A percentile compares a stretch with the other conserved stretches of the same genome.
phyloP scores from a whole-genome alignment of 345 rosid species.

The Camelina neglecta region DNA sequence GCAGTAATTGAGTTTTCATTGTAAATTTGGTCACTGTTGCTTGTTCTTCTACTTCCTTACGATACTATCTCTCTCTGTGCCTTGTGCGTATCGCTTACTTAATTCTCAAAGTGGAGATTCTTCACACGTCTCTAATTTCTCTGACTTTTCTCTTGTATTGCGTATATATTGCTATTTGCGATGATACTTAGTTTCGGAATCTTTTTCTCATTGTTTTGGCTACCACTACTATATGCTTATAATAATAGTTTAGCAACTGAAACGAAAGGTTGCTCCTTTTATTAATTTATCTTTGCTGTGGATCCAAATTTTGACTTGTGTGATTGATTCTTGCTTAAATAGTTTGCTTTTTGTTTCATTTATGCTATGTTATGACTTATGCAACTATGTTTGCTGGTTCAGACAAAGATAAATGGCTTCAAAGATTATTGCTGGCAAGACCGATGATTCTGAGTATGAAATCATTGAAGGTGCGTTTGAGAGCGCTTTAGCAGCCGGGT shows the following conservation, averaged over 20 bases:
- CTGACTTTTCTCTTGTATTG: constrained; percentile 33
- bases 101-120: not conserved
- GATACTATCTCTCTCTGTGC: constrained; percentile 35
- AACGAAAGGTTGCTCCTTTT: constrained; percentile 3
- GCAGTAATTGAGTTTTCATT: constrained; percentile 29
- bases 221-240: not conserved
- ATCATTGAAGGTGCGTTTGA: constrained; percentile 70
- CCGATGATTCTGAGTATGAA: constrained; percentile 66
- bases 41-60: constrained; percentile 37
- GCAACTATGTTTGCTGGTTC: constrained; percentile 7
- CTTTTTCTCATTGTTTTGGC: constrained; percentile 1
- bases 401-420: constrained; percentile 62
- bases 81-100: constrained; percentile 38
- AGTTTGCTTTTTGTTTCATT: not conserved
- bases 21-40: constrained; percentile 7
- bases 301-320: not conserved
- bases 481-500: constrained; percentile 52
- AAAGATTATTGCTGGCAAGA: constrained; percentile 50
- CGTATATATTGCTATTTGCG: not conserved
- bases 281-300: not conserved
- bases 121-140: constrained; percentile 34
- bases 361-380: not conserved
- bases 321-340: constrained; percentile 15
- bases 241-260: constrained; percentile 10
- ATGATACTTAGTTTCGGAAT: not conserved